These are phyloP conservation scores for Aspergillus calidoustus DNA, from an alignment of 2,329 filamentous ascomycete species.

Conservation along the genomic window DNA sequence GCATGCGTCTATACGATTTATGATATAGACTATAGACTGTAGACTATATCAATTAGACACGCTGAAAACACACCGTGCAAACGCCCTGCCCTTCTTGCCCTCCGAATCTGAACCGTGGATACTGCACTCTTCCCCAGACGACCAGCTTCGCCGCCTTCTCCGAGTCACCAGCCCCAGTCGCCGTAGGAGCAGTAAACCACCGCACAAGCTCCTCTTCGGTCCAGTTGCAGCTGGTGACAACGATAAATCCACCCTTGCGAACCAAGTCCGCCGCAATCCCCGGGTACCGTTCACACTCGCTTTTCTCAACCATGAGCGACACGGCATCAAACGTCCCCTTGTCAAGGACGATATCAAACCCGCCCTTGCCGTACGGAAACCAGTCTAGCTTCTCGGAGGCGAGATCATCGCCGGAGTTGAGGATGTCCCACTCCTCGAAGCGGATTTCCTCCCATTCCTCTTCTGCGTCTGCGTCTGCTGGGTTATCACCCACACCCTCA, in stretches of 20 bases:
- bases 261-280: slow-evolving; percentile 71
- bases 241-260: slow-evolving; percentile 70
- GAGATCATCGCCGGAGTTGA: slow-evolving; percentile 49
- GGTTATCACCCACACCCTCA: slow-evolving; percentile 33
- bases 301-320: slow-evolving; percentile 63
- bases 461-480: slow-evolving; percentile 24
- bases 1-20: not conserved
- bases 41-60: slow-evolving; percentile 29
- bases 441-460: slow-evolving; percentile 36
- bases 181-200: slow-evolving; percentile 69
- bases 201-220: slow-evolving; percentile 80
- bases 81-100: slow-evolving; percentile 88
- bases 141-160: slow-evolving; percentile 53
- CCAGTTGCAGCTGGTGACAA: slow-evolving; percentile 98
- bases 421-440: slow-evolving; percentile 69
- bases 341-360: slow-evolving; percentile 92
- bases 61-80: slow-evolving; percentile 81
- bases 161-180: slow-evolving; percentile 23
- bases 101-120: slow-evolving; percentile 87
- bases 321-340: slow-evolving; percentile 99
- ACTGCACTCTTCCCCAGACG: slow-evolving; percentile 72
- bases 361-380: slow-evolving; percentile 50
- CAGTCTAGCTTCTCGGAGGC: slow-evolving; percentile 32
- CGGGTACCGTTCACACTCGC: slow-evolving; percentile 76
- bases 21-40: slow-evolving; percentile 3